phyloP scores from a whole-genome alignment of 768 basidiomycete genomes.

The Pholiota conissans region DNA sequence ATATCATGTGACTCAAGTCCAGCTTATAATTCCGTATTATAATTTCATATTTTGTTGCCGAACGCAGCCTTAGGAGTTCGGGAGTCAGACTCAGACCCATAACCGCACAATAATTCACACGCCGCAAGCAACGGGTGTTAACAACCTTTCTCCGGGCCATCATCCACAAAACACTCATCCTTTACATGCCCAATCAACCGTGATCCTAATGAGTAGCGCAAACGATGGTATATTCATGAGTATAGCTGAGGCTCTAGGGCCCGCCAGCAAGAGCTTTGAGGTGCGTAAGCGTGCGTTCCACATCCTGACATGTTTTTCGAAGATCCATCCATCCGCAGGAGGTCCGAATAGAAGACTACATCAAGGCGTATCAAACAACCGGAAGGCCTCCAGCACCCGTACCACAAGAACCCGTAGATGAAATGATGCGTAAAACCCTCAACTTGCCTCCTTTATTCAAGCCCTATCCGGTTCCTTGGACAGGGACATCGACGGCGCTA shows the following conservation, averaged over 20 bases:
- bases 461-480: conserved; percentile 27
- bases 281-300: conserved; percentile 13
- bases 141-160: too few species aligned
- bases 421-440: conserved; percentile 40
- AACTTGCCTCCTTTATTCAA: conserved; percentile 53
- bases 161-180: too few species aligned
- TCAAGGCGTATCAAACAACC: conserved; percentile 45
- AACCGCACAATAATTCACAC: too few species aligned
- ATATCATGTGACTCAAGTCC: too few species aligned
- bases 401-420: conserved; percentile 46
- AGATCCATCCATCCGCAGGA: conserved; percentile 39
- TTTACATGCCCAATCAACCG: background rate
- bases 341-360: conserved; percentile 53
- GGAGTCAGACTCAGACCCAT: too few species aligned
- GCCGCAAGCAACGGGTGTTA: too few species aligned
- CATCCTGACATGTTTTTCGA: background rate
- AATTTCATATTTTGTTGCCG: too few species aligned
- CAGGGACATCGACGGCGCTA: background rate
- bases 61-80: too few species aligned
- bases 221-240: conserved; percentile 25
- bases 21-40: too few species aligned
- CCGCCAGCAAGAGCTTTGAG: conserved; percentile 30
- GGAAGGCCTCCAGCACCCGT: conserved; percentile 48
- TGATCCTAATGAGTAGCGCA: conserved; percentile 6
- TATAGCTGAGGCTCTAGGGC: conserved; percentile 21